Conservation (phyloP, 192 early-diverging fungal genomes). For the Backusella luteola region DNA sequence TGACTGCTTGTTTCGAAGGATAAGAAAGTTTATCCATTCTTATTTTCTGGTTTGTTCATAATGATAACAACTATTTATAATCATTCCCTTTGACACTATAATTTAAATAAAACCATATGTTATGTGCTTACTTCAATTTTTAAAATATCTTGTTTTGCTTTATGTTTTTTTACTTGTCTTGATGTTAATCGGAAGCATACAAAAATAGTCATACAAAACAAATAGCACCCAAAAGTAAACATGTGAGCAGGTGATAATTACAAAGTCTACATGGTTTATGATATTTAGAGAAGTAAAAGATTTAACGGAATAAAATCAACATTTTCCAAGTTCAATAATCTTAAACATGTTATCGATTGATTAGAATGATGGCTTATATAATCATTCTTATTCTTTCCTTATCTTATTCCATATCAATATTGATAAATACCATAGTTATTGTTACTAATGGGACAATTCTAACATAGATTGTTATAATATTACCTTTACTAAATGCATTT, state of each 20-base stretch:
- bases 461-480: too few species aligned
- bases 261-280: not conserved
- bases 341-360: not conserved
- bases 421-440: too few species aligned
- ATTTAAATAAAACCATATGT: too few species aligned
- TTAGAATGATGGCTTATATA: not conserved
- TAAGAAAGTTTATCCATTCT: not conserved
- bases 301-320: not conserved
- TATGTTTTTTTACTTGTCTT: not conserved
- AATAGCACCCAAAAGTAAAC: not conserved
- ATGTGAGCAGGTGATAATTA: too few species aligned
- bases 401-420: too few species aligned
- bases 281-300: not conserved
- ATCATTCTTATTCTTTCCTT: not conserved
- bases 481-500: too few species aligned
- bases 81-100: too few species aligned
- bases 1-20: not conserved
- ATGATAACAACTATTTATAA: not conserved
- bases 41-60: not conserved
- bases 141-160: not conserved
- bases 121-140: not conserved
- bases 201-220: not conserved
- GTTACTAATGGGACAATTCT: too few species aligned
- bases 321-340: not conserved
- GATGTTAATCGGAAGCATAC: not conserved